phyloP scores from a whole-genome alignment of 495 filamentous ascomycete species.

The Podospora australis region DNA sequence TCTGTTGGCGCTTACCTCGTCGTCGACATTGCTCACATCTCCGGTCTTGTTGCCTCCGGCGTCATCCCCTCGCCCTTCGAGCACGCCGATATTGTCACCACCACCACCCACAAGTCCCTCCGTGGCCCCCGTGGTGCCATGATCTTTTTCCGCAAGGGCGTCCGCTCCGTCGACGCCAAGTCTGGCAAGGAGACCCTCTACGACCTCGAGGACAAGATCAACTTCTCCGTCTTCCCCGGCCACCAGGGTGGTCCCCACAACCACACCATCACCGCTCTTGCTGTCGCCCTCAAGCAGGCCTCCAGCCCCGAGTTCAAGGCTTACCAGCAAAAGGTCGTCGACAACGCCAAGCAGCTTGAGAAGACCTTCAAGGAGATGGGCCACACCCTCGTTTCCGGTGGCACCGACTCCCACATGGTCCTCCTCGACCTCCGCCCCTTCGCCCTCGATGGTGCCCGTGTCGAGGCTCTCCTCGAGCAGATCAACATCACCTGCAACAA shows the following conservation, averaged over 20 bases:
- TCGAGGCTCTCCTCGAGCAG: slow-evolving; percentile 94
- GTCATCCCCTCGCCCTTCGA: slow-evolving; percentile 94
- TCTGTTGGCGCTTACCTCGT: slow-evolving; percentile 91
- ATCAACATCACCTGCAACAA: slow-evolving; percentile 99
- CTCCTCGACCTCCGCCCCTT: slow-evolving; percentile 82
- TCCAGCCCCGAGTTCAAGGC: slow-evolving; percentile 87
- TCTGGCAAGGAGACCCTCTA: slow-evolving; percentile 84
- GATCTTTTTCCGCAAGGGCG: slow-evolving; percentile 99
- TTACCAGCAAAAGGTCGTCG: slow-evolving; percentile 89
- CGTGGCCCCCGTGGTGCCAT: slow-evolving; percentile 97
- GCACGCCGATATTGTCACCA: slow-evolving; percentile 94
- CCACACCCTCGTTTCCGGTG: slow-evolving; percentile 90
- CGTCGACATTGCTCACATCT: slow-evolving; percentile 98
- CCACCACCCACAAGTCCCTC: slow-evolving; percentile 98
- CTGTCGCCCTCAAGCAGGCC: slow-evolving; percentile 94
- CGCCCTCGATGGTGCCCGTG: slow-evolving; percentile 83
- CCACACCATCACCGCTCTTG: slow-evolving; percentile 98
- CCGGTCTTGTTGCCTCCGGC: slow-evolving; percentile 84
- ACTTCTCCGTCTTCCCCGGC: slow-evolving; percentile 98
- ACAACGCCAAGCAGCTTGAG: slow-evolving; percentile 88
- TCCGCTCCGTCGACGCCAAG: slow-evolving; percentile 82
- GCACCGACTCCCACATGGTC: slow-evolving; percentile 98
- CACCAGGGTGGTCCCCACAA: slow-evolving; percentile 99
- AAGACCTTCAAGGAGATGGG: slow-evolving; percentile 71
- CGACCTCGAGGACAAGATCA: slow-evolving; percentile 93